Percentiles rank a stretch among this genome's conserved stretches.
Conservation (phyloP, 257 asterid species). For the Solanum habrochaites region DNA sequence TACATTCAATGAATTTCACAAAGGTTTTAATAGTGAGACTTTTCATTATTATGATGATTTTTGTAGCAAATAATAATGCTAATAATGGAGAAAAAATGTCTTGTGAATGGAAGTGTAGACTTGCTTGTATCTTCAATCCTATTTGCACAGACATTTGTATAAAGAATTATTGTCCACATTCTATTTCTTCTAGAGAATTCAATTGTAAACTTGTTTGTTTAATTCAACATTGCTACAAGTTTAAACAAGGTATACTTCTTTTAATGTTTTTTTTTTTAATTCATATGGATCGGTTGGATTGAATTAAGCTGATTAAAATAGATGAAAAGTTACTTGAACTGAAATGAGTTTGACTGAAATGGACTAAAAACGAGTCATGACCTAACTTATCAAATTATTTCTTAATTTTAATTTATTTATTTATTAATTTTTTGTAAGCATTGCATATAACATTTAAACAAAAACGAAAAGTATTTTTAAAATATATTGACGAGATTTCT, state of each 20-base stretch:
- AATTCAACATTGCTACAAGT: neutral
- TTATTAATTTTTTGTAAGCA: too few species aligned
- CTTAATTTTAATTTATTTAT: too few species aligned
- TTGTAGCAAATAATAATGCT: neutral
- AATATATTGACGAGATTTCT: neutral
- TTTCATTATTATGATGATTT: neutral
- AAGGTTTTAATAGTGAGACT: neutral
- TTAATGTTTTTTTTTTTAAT: neutral
- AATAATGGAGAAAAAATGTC: neutral
- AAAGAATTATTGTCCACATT: neutral
- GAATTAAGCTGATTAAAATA: neutral
- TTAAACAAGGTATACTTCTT: neutral
- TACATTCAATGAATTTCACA: neutral
- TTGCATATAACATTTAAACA: neutral
- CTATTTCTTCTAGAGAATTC: neutral
- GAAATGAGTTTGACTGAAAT: neutral
- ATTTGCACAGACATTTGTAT: neutral
- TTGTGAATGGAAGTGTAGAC: neutral
- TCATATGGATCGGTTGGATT: neutral
- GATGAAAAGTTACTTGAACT: neutral
- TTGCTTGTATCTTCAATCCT: neutral
- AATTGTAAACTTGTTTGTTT: neutral
- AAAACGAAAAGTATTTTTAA: neutral
- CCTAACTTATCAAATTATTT: neutral
- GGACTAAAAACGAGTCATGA: neutral